Conservation (phyloP, 2,329 filamentous ascomycete species). For the Botryotinia convoluta region DNA sequence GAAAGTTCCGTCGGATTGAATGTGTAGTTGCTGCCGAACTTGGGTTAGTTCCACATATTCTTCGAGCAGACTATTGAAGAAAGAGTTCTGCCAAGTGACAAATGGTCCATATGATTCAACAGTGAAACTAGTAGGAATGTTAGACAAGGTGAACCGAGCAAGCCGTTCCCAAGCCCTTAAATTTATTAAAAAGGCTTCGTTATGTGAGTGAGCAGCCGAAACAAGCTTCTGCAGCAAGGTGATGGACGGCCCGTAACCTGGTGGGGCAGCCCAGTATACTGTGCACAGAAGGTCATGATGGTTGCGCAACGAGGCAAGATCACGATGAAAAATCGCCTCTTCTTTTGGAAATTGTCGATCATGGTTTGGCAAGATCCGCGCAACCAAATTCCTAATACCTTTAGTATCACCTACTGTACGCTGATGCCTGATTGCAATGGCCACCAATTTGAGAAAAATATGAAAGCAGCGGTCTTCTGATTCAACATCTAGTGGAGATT, state of each 20-base stretch:
- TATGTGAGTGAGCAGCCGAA: conserved; percentile 58
- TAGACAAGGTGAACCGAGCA: conserved; percentile 55
- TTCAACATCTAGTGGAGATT: conserved; percentile 48
- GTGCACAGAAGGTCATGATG: conserved; percentile 67
- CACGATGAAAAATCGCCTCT: conserved; percentile 55
- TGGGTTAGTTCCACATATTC: conserved; percentile 47
- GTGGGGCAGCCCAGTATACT: conserved; percentile 62
- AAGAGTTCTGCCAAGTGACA: conserved; percentile 53
- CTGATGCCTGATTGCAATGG: conserved; percentile 54
- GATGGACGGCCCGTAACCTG: conserved; percentile 51
- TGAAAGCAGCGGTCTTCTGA: conserved; percentile 63
- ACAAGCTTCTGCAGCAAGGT: conserved; percentile 60
- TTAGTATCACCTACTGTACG: conserved; percentile 49
- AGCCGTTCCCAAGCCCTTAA: conserved; percentile 62
- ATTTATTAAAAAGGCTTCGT: conserved; percentile 63
- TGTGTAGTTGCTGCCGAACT: conserved; percentile 24
- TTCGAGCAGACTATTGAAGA: conserved; percentile 56
- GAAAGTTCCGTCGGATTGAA: conserved; percentile 7
- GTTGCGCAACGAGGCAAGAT: conserved; percentile 63
- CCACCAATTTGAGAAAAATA: conserved; percentile 64
- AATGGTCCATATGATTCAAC: conserved; percentile 49
- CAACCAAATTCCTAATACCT: conserved; percentile 59
- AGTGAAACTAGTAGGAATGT: conserved; percentile 39
- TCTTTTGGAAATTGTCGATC: conserved; percentile 63
- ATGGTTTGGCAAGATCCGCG: conserved; percentile 64